Conservation (phyloP, 1,284 basidiomycete species). For the Salmacisia buchloeana region DNA sequence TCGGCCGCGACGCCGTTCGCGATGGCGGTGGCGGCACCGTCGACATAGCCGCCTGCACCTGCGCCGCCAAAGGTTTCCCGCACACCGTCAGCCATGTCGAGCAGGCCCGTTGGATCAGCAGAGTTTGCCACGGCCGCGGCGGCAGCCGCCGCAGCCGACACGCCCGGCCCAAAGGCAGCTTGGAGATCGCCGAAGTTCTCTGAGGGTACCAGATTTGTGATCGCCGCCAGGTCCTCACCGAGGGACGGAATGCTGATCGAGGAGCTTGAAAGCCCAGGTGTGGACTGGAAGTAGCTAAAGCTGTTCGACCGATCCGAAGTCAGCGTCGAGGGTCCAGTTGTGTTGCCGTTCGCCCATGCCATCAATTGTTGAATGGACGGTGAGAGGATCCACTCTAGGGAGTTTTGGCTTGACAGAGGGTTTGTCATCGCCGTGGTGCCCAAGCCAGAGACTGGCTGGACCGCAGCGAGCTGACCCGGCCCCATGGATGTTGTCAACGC, state of each 20-base stretch:
- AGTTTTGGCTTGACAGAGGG: too few relatives aligned
- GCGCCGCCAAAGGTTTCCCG: conserved; percentile 18
- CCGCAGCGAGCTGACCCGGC: too few relatives aligned
- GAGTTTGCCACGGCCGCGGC: not conserved
- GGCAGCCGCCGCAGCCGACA: not conserved
- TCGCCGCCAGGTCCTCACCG: not conserved
- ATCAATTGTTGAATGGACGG: not conserved
- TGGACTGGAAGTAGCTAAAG: conserved; percentile 1
- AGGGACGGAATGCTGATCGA: not conserved
- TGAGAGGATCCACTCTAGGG: not conserved
- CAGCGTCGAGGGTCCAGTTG: not conserved
- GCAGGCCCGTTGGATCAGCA: too few relatives aligned
- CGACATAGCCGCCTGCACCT: conserved; percentile 14
- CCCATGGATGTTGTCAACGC: too few relatives aligned
- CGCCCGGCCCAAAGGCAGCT: not conserved
- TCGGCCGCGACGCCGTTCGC: conserved; percentile 13
- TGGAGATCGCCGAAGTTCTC: not conserved
- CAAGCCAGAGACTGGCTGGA: too few relatives aligned
- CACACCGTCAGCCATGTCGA: conserved; percentile 1
- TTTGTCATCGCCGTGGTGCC: too few relatives aligned
- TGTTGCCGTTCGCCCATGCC: not conserved
- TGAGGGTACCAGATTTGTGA: not conserved
- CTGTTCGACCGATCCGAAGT: not conserved
- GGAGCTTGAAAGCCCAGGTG: not conserved
- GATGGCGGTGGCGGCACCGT: conserved; percentile 16